Evolutionary conservation across 2,329 filamentous ascomycete genomes (phyloP).

Genomic region (Cladosporium sp.): DNA sequence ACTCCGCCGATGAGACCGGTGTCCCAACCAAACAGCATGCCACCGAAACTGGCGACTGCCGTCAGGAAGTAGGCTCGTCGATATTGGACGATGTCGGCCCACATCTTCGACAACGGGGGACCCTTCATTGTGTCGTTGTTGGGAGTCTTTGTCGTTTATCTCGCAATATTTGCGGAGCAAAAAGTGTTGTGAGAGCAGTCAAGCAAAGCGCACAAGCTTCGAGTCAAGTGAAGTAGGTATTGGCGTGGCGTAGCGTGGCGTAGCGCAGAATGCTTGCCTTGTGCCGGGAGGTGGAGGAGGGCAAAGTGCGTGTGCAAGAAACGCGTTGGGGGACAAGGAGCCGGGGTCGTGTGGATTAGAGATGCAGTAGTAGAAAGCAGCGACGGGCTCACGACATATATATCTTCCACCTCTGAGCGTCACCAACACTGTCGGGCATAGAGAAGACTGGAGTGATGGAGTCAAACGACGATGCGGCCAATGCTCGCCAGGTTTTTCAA

Average conservation of each 20-base stretch:
- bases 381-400: constrained; percentile 8
- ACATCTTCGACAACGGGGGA: constrained; percentile 37
- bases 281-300: constrained; percentile 16
- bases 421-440: background rate
- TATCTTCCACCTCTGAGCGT: background rate
- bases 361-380: background rate
- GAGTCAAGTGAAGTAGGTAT: constrained; percentile 5
- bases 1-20: constrained; percentile 39
- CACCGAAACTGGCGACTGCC: constrained; percentile 45
- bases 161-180: background rate
- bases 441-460: background rate
- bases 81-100: constrained; percentile 43
- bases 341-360: background rate
- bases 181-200: background rate
- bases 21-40: constrained; percentile 27
- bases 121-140: constrained; percentile 33
- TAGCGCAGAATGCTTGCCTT: background rate
- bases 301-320: background rate
- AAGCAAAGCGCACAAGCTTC: constrained; percentile 10
- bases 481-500: constrained; percentile 11
- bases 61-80: constrained; percentile 44
- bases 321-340: constrained; percentile 1
- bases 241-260: constrained; percentile 10
- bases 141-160: background rate
- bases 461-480: background rate